phyloP scores from a whole-genome alignment of 768 basidiomycete genomes.

The Pleurotus giganteus region DNA sequence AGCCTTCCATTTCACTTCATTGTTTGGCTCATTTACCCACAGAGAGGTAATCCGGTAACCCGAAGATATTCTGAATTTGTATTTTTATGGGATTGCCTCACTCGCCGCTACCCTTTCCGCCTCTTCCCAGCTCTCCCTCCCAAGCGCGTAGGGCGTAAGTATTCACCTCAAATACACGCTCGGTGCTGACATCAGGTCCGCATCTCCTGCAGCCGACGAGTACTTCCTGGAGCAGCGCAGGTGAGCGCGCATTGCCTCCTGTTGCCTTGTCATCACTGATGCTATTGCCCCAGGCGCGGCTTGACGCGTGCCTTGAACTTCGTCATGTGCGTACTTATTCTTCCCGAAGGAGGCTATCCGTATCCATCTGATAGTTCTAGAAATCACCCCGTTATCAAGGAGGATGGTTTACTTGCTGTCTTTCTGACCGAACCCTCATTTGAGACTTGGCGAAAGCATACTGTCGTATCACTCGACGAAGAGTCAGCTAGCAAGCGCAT shows the following conservation, averaged over 20 bases:
- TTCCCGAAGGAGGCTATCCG: background rate
- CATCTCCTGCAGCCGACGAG: conserved; percentile 63
- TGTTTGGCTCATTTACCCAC: conserved; percentile 5
- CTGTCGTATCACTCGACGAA: conserved; percentile 77
- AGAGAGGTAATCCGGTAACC: conserved; percentile 69
- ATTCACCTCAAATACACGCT: background rate
- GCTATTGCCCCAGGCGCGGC: conserved; percentile 55
- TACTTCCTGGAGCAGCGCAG: conserved; percentile 89
- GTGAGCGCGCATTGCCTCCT: conserved; percentile 27
- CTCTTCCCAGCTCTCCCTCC: conserved; percentile 86
- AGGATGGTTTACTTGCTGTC: conserved; percentile 77
- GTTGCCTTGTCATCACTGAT: conserved; percentile 5
- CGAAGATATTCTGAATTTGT: conserved; percentile 93
- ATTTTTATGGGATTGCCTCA: conserved; percentile 84
- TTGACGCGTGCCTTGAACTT: conserved; percentile 78
- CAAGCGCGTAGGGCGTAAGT: conserved; percentile 86
- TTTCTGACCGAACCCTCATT: conserved; percentile 86
- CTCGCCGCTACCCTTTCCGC: conserved; percentile 90
- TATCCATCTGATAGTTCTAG: conserved; percentile 29
- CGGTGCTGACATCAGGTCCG: conserved; percentile 11
- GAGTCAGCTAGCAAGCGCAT: conserved; percentile 80
- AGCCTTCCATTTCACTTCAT: background rate
- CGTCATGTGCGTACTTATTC: conserved; percentile 13
- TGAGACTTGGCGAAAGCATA: conserved; percentile 84
- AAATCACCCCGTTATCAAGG: conserved; percentile 90